Conservation (phyloP, 1,284 basidiomycete genomes). For the Cronartium ribicola region DNA sequence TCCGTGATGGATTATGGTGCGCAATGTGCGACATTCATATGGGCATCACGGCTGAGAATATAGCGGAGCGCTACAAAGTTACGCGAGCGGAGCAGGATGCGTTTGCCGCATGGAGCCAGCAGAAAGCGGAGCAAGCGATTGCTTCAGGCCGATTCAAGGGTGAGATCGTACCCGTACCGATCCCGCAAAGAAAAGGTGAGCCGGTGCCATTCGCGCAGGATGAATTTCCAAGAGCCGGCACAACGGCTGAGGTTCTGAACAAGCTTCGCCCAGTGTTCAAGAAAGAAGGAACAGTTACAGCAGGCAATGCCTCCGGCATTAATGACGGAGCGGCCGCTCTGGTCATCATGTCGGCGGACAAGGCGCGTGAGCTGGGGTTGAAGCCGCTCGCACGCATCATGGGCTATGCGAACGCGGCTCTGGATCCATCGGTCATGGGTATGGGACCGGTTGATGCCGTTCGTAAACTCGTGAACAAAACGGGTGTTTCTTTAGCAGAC, state of each 20-base stretch:
- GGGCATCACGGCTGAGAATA: constrained; percentile 71
- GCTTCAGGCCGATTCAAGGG: constrained; percentile 54
- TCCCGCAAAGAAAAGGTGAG: constrained; percentile 47
- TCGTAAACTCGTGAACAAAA: constrained; percentile 52
- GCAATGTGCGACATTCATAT: too few species aligned
- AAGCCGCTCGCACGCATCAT: constrained; percentile 87
- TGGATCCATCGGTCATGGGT: constrained; percentile 59
- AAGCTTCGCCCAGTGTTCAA: constrained; percentile 82
- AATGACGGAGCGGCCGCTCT: constrained; percentile 97
- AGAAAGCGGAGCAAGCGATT: constrained; percentile 53
- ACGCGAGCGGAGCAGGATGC: constrained; percentile 61
- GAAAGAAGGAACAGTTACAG: constrained; percentile 80
- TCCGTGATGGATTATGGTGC: too few species aligned
- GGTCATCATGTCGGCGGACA: constrained; percentile 74
- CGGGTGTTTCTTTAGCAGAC: constrained; percentile 53
- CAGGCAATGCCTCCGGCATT: constrained; percentile 91
- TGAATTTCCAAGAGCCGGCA: constrained; percentile 64
- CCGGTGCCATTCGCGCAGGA: constrained; percentile 52
- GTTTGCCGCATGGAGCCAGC: constrained; percentile 51
- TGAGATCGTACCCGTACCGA: constrained; percentile 52
- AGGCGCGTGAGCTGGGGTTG: constrained; percentile 49
- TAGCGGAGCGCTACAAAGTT: constrained; percentile 79
- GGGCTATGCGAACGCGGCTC: constrained; percentile 59
- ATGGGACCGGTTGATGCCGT: constrained; percentile 58
- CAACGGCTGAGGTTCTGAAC: constrained; percentile 87